These are phyloP conservation scores for Talaromyces pinophilus DNA, from an alignment of 2,329 filamentous ascomycete species.

Conservation along the genomic window DNA sequence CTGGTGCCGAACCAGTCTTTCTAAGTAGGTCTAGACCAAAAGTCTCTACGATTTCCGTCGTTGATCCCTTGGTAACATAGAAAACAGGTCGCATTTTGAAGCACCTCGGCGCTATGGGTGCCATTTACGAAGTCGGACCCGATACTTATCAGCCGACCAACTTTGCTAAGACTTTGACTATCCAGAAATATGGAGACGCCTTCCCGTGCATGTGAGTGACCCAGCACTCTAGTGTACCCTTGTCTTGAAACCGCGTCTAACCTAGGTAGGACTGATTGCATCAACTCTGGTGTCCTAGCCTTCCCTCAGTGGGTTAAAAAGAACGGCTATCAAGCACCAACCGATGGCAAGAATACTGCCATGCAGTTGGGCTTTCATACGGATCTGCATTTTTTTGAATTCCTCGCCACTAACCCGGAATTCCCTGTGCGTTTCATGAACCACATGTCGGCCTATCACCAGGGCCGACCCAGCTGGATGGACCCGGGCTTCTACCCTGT, in stretches of 20 bases:
- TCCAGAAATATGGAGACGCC: constrained; percentile 29
- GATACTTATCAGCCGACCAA: constrained; percentile 31
- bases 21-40: constrained; percentile 23
- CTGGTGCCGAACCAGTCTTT: constrained; percentile 24
- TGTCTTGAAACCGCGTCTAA: constrained; percentile 24
- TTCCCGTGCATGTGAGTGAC: constrained; percentile 31
- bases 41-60: too few species aligned
- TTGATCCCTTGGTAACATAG: constrained; percentile 28
- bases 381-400: constrained; percentile 34
- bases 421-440: constrained; percentile 42
- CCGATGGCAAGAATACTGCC: constrained; percentile 28
- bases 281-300: constrained; percentile 30
- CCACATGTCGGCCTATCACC: constrained; percentile 44
- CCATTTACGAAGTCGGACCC: constrained; percentile 33
- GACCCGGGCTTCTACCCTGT: constrained; percentile 28
- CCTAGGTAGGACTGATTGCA: constrained; percentile 29
- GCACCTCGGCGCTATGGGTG: constrained; percentile 44
- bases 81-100: constrained; percentile 36
- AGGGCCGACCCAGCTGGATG: constrained; percentile 42
- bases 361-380: constrained; percentile 35
- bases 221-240: background rate
- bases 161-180: constrained; percentile 31
- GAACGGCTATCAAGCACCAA: constrained; percentile 32
- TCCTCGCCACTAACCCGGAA: constrained; percentile 31
- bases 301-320: constrained; percentile 33